These are phyloP conservation scores for Nicotiana knightiana DNA, from an alignment of 257 asterid genomes.

Conservation along the genomic window DNA sequence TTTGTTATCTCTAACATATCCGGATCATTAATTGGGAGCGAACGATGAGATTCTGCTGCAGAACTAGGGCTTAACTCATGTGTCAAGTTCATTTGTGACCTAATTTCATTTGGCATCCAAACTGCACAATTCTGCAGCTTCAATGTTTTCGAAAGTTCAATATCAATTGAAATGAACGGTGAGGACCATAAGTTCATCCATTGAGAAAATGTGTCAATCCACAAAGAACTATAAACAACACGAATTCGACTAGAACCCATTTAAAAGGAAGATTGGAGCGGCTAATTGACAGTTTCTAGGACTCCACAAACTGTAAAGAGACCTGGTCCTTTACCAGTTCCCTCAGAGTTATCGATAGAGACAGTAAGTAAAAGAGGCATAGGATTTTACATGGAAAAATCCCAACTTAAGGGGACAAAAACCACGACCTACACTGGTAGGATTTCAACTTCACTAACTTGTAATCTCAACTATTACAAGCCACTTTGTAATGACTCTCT, in stretches of 20 bases:
- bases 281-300: neutral
- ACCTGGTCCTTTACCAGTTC: too few species aligned
- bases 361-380: too few species aligned
- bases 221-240: slow-evolving; percentile 40
- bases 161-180: slow-evolving; percentile 35
- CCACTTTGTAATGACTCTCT: too few species aligned
- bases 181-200: slow-evolving; percentile 35
- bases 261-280: slow-evolving; percentile 40
- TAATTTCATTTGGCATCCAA: slow-evolving; percentile 42
- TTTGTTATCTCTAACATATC: slow-evolving; percentile 34
- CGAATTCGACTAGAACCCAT: slow-evolving; percentile 41
- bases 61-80: slow-evolving; percentile 33
- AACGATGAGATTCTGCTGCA: slow-evolving; percentile 13
- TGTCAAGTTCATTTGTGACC: slow-evolving; percentile 35
- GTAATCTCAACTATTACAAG: too few species aligned
- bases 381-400: too few species aligned
- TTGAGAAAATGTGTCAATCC: slow-evolving; percentile 43
- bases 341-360: too few species aligned
- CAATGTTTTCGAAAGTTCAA: slow-evolving; percentile 36
- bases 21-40: slow-evolving; percentile 31
- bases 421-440: too few species aligned
- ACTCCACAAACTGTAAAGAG: too few species aligned
- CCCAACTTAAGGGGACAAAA: too few species aligned
- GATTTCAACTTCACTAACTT: too few species aligned
- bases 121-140: slow-evolving; percentile 46